These are phyloP conservation scores for Ustilago hordei DNA, from an alignment of 1,284 basidiomycete species.

Conservation along the genomic window DNA sequence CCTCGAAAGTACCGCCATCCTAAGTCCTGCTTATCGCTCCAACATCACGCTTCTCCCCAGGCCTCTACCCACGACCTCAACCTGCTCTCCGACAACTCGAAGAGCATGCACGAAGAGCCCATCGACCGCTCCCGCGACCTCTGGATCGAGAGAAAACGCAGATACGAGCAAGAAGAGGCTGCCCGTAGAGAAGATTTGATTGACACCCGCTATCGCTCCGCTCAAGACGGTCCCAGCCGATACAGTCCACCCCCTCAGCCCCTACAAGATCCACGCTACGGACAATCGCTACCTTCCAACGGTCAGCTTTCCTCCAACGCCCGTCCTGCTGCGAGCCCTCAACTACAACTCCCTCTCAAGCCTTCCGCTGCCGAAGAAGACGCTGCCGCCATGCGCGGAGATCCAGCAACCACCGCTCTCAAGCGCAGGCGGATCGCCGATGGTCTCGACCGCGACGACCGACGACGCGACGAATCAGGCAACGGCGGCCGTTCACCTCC, in stretches of 20 bases:
- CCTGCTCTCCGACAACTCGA: constrained; percentile 22
- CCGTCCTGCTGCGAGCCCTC: constrained; percentile 27
- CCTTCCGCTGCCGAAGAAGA: constrained; percentile 22
- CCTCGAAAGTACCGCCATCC: not conserved
- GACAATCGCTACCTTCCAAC: constrained; percentile 16
- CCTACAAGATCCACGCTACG: constrained; percentile 31
- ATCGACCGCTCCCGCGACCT: constrained; percentile 54
- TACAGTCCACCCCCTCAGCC: constrained; percentile 31
- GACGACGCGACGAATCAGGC: constrained; percentile 32
- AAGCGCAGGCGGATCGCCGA: constrained; percentile 48
- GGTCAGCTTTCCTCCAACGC: constrained; percentile 7
- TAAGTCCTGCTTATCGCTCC: not conserved
- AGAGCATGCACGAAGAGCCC: constrained; percentile 56
- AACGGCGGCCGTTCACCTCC: constrained; percentile 38
- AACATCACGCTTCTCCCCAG: constrained; percentile 6
- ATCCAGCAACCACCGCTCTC: constrained; percentile 27
- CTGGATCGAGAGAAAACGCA: constrained; percentile 55
- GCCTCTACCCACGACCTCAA: not conserved
- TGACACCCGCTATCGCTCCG: constrained; percentile 38
- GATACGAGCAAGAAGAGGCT: constrained; percentile 46
- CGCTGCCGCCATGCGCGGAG: constrained; percentile 38
- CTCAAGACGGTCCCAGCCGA: constrained; percentile 28
- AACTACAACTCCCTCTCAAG: constrained; percentile 31
- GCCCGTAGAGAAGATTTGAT: constrained; percentile 38
- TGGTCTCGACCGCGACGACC: constrained; percentile 36